These are phyloP conservation scores for Albophoma yamanashiensis DNA, from an alignment of 2,329 filamentous ascomycete genomes.

Conservation along the genomic window DNA sequence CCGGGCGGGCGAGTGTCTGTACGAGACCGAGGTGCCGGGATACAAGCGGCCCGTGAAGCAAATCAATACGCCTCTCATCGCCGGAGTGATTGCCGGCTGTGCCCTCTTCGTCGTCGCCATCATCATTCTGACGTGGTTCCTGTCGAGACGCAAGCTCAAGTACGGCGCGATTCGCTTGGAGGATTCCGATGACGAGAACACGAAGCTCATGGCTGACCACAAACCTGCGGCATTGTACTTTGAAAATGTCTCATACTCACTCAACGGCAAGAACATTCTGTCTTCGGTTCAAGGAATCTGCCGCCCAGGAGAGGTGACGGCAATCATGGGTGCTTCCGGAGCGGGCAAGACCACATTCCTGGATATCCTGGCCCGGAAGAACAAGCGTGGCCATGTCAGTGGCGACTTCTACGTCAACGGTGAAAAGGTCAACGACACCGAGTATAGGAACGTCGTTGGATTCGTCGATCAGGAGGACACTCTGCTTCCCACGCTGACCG, in stretches of 20 bases:
- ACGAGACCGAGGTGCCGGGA: slow-evolving; percentile 85
- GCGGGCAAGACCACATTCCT: slow-evolving; percentile 96
- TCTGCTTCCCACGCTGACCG: slow-evolving; percentile 88
- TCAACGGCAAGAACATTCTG: slow-evolving; percentile 84
- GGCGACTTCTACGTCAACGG: slow-evolving; percentile 92
- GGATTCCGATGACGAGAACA: slow-evolving; percentile 79
- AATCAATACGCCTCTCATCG: slow-evolving; percentile 95
- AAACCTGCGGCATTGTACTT: slow-evolving; percentile 85
- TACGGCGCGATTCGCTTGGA: slow-evolving; percentile 73
- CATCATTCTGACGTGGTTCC: slow-evolving; percentile 76
- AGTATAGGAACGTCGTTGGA: slow-evolving; percentile 86
- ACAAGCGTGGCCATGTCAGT: slow-evolving; percentile 70
- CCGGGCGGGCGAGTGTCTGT: slow-evolving; percentile 81
- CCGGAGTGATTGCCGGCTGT: slow-evolving; percentile 78
- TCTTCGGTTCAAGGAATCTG: slow-evolving; percentile 72
- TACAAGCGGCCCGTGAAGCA: slow-evolving; percentile 81
- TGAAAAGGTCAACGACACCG: slow-evolving; percentile 71
- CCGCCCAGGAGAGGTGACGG: slow-evolving; percentile 89
- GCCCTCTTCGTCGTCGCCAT: slow-evolving; percentile 83
- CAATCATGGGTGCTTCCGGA: slow-evolving; percentile 96
- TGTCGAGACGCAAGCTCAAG: slow-evolving; percentile 62
- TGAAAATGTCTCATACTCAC: slow-evolving; percentile 72
- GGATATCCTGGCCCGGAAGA: slow-evolving; percentile 92
- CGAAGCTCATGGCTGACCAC: slow-evolving; percentile 82
- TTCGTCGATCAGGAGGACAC: slow-evolving; percentile 99